Evolutionary conservation across 2,329 filamentous ascomycete species (phyloP), one percentile per base, ranked within the genome.

Genomic region (Aphanocladium album): DNA sequence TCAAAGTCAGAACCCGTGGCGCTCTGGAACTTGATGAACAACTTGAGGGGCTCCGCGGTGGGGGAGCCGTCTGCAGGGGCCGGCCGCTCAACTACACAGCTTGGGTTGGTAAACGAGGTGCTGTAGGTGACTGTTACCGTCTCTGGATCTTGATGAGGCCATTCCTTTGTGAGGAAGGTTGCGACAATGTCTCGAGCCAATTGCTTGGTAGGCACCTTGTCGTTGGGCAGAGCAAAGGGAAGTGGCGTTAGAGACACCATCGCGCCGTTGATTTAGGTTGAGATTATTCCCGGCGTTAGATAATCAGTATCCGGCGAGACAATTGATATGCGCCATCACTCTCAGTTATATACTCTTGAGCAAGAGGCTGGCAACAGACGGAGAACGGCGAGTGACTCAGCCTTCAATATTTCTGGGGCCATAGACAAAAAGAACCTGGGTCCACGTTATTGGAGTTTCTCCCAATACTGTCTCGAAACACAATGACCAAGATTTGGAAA

Each of bases 21-120:
- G 37, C 35, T 57, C 54, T 66, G 63, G 47, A 63, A 53, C 41
- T 66, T 66, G 64, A 66, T 62, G 41, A 65, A 65, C 4, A 65
- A 47, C 27, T 64, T 64, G n/a, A 53, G 39, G 2, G 64, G 64
- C 50, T 65, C n/a, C n/a, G n/a, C 64, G 16, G 21, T 11, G 21
- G 30, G 7, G 11, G 43, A 3, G 16, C 43, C 30, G 17, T 7
- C 16, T 14, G 3, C 9, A 8, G 55, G 43, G 2, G 33, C 43
- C 1, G 59, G 59, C 19, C 64, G 62, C 47, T 62, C 52, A 2
- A 65, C 58, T 16, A 45, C 7, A 33, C 60, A 64, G 47, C 61
- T 51, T 11, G 64, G 54, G 25, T 65, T 64, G 14, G 62, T 60
- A 41, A 60, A 64, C 1, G 57, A 60, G 9, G 56, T 53, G 39